These are phyloP conservation scores for Zea luxurians DNA, from an alignment of 176 grass and related monocot species.

Conservation along the genomic window DNA sequence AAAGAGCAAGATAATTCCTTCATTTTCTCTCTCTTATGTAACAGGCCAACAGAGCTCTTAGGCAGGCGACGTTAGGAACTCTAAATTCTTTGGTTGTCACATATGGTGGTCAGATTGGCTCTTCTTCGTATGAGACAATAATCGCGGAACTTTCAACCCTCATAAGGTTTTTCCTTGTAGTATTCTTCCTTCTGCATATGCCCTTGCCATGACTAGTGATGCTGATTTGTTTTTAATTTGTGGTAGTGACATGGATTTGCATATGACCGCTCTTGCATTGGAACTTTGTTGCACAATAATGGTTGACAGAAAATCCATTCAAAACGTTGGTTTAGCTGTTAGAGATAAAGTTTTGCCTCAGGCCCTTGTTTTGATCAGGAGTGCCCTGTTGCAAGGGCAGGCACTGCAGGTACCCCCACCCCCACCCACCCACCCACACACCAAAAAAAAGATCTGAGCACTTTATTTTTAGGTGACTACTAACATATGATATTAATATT, in stretches of 20 bases:
- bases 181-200: neutral
- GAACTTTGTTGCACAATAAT: slow-evolving; percentile 94
- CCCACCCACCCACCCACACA: neutral
- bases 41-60: slow-evolving; percentile 83
- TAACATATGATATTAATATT: slow-evolving; percentile 24
- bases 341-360: slow-evolving; percentile 82
- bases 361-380: slow-evolving; percentile 81
- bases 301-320: slow-evolving; percentile 72
- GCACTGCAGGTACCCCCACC: slow-evolving; percentile 61
- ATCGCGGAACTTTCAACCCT: slow-evolving; percentile 80
- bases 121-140: slow-evolving; percentile 82
- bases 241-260: slow-evolving; percentile 81
- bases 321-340: slow-evolving; percentile 75
- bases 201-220: neutral
- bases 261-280: slow-evolving; percentile 91
- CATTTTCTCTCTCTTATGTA: slow-evolving; percentile 21
- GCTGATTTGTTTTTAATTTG: slow-evolving; percentile 3
- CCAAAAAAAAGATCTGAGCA: neutral
- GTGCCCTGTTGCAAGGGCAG: slow-evolving; percentile 90
- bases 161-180: slow-evolving; percentile 59
- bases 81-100: slow-evolving; percentile 77
- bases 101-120: slow-evolving; percentile 81
- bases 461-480: slow-evolving; percentile 4
- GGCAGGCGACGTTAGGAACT: slow-evolving; percentile 81
- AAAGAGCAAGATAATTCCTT: neutral